Base-by-base conservation (phyloP, 192 early-diverging fungal genomes). In the Gonapodya prolifera region DNA sequence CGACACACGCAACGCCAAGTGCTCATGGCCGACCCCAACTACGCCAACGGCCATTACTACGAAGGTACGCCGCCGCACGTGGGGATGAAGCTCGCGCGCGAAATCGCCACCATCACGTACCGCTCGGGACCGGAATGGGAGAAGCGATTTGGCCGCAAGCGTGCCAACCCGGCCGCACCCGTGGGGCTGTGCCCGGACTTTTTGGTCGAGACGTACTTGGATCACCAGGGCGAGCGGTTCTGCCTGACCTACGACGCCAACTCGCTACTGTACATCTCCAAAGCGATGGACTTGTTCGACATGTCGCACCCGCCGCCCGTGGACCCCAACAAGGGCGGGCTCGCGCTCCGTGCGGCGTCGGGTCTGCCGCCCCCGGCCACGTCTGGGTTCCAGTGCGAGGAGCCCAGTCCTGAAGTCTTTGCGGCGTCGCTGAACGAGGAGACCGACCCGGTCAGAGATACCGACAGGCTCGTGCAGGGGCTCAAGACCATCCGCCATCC, bases 271-370 rank as follows among this genome's bases (percentile, higher is more conserved):
- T 98, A 97, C 80, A 89, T 98, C 29, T 95, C 94, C 75, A 96
- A 97, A 81, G 87, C 97, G 45, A 98, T 99, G 97, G 97, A 99
- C 78, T 89, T 99, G 91, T 99, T 99, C 86, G 95, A 99, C 81
- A 92, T 99, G 84, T 74, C 34, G 35, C 34, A 73, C 71, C 71
- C 71, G 28, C 18, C 32, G 8, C 71, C 71, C 71, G 71, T 32
- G 71, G 71, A 73, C 71, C 71, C 71, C 18, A 73, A 73, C 71
- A 32, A 73, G 28, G 71, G 16, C 71, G 28, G 32, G 8, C 8
- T 29, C 18, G 16, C 28, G 2, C 8, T 8, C 18, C 8, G 8
- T 2, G 16, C 71, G 16, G 71, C 71, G 18, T 13, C 28, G 8
- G 45, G 45, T 23, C 45, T 61, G 8, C n/a, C n/a, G n/a, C 45